Conservation (phyloP, 2,329 filamentous ascomycete genomes). For the Aspergillus udagawae region DNA sequence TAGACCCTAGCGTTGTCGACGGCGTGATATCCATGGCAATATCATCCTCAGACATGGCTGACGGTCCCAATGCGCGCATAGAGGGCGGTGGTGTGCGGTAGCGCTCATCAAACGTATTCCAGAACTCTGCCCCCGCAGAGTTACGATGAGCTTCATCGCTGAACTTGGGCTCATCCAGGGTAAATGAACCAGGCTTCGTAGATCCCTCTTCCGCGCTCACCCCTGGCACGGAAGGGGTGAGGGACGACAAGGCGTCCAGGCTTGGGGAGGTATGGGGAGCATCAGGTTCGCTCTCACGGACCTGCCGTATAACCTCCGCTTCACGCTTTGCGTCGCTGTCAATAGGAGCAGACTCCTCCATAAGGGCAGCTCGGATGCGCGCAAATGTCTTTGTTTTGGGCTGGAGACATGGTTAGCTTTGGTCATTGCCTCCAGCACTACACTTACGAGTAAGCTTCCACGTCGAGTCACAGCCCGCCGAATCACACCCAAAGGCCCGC, state of each 20-base stretch:
- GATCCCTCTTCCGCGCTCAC: slow-evolving; percentile 14
- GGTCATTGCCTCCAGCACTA: neutral
- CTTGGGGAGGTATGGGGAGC: slow-evolving; percentile 42
- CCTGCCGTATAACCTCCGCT: slow-evolving; percentile 91
- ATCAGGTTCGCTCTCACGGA: slow-evolving; percentile 80
- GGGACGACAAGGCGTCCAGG: slow-evolving; percentile 43
- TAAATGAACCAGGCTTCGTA: slow-evolving; percentile 31
- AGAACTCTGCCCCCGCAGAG: slow-evolving; percentile 68
- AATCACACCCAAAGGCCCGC: slow-evolving; percentile 70
- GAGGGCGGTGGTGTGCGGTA: slow-evolving; percentile 62
- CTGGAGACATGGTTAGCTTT: slow-evolving; percentile 41
- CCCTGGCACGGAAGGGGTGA: slow-evolving; percentile 41
- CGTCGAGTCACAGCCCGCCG: slow-evolving; percentile 78
- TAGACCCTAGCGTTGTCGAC: slow-evolving; percentile 27
- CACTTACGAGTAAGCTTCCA: slow-evolving; percentile 77
- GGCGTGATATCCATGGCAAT: slow-evolving; percentile 38
- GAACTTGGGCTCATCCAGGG: slow-evolving; percentile 64
- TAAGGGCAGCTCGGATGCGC: slow-evolving; percentile 80
- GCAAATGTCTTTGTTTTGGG: slow-evolving; percentile 97
- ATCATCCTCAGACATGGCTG: slow-evolving; percentile 44
- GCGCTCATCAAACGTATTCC: slow-evolving; percentile 73
- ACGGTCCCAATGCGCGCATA: slow-evolving; percentile 54
- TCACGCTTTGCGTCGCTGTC: slow-evolving; percentile 87
- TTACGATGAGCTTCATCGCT: slow-evolving; percentile 70
- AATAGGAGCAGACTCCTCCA: slow-evolving; percentile 81